Evolutionary conservation across 768 basidiomycete species (phyloP).

Genomic region (Wakefieldia striispora): DNA sequence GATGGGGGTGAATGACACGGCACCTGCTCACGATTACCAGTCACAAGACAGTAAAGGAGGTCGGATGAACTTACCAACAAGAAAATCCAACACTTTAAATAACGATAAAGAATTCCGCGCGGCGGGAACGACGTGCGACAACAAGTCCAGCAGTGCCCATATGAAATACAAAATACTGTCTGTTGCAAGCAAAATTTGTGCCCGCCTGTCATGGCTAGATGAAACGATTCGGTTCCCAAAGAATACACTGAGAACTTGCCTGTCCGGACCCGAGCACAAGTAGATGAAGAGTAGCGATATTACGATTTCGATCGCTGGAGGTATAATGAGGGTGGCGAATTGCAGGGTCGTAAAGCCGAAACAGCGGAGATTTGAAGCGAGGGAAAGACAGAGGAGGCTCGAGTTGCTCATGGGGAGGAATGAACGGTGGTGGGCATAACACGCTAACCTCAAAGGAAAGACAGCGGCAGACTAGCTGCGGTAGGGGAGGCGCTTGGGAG

Average conservation of each 20-base stretch:
- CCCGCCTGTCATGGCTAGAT: slow-evolving; percentile 34
- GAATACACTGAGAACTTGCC: slow-evolving; percentile 37
- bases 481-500: slow-evolving; percentile 9
- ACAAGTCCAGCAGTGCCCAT: slow-evolving; percentile 58
- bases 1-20: slow-evolving; percentile 62
- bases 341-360: slow-evolving; percentile 47
- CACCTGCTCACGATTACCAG: slow-evolving; percentile 30
- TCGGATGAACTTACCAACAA: slow-evolving; percentile 50
- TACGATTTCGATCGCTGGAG: slow-evolving; percentile 60
- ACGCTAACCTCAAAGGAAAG: slow-evolving; percentile 25
- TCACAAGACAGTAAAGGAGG: neutral
- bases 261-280: slow-evolving; percentile 44
- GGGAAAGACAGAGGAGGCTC: slow-evolving; percentile 64
- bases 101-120: slow-evolving; percentile 42
- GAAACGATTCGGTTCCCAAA: neutral
- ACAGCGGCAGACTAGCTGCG: slow-evolving; percentile 49
- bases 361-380: slow-evolving; percentile 71
- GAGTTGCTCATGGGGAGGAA: slow-evolving; percentile 33
- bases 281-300: slow-evolving; percentile 54
- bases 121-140: slow-evolving; percentile 55
- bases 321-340: slow-evolving; percentile 54
- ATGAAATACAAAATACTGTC: slow-evolving; percentile 63
- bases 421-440: slow-evolving; percentile 34
- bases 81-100: slow-evolving; percentile 55
- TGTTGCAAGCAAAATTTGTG: slow-evolving; percentile 54